Evolutionary conservation across 1,284 basidiomycete genomes (phyloP).

Genomic region (Moesziomyces sp.): DNA sequence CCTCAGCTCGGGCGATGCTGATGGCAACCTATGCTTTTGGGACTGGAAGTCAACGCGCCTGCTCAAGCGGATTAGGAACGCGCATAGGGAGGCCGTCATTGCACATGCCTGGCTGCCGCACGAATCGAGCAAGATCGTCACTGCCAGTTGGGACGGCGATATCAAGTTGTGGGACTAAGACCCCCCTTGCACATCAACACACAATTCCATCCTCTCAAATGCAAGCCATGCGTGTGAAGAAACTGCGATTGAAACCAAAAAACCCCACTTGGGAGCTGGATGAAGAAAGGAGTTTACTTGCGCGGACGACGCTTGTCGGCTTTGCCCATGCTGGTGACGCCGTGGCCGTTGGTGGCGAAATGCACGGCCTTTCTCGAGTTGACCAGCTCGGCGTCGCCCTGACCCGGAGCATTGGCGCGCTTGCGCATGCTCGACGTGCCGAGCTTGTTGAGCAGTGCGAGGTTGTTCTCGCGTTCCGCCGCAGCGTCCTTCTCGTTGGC

Average conservation of each 20-base stretch:
- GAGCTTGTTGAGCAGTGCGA: constrained; percentile 81
- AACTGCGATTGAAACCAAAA: no score
- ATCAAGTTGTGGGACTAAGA: constrained; percentile 84
- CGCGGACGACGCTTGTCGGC: constrained; percentile 29
- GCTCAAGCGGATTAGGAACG: constrained; percentile 81
- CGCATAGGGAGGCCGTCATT: constrained; percentile 94
- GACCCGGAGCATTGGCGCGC: constrained; percentile 65
- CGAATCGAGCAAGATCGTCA: constrained; percentile 89
- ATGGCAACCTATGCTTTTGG: constrained; percentile 97
- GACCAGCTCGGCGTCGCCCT: constrained; percentile 64
- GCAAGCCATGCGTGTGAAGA: no score
- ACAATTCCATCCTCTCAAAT: no score
- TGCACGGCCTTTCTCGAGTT: constrained; percentile 62
- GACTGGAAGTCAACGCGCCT: constrained; percentile 97
- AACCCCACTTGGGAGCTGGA: no score
- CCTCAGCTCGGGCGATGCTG: constrained; percentile 94
- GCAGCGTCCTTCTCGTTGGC: constrained; percentile 77
- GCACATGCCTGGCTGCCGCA: constrained; percentile 98
- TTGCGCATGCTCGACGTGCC: constrained; percentile 68
- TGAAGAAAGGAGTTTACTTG: constrained; percentile 3
- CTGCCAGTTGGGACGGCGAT: constrained; percentile 94
- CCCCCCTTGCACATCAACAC: no score
- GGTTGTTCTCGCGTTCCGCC: constrained; percentile 78
- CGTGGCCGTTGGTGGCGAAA: constrained; percentile 53
- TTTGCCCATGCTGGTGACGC: constrained; percentile 51